A percentile compares a stretch with the other conserved stretches of the same genome.
phyloP scores from a whole-genome alignment of 305 asterid species.

The Solanum hybrid region DNA sequence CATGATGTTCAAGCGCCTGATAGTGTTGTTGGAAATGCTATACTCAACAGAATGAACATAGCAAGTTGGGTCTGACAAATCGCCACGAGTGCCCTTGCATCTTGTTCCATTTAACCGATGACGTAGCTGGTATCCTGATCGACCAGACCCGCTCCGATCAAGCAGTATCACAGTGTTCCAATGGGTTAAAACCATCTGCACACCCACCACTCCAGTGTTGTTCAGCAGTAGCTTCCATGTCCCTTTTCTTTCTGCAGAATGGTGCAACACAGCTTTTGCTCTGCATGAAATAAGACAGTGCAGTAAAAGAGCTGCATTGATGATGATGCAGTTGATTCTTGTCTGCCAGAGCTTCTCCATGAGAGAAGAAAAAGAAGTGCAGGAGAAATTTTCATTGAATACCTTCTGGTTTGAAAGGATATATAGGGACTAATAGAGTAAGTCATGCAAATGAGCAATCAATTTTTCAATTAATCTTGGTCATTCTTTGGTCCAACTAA shows the following conservation, averaged over 20 bases:
- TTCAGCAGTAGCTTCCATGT: slow-evolving; percentile 41
- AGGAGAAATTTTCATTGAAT: neutral
- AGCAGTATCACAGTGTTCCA: slow-evolving; percentile 42
- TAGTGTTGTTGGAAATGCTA: slow-evolving; percentile 22
- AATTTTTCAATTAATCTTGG: neutral
- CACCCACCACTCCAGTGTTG: slow-evolving; percentile 55
- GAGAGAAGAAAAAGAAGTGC: neutral
- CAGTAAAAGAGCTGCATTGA: neutral
- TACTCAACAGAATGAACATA: slow-evolving; percentile 64
- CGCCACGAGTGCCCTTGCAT: slow-evolving; percentile 15
- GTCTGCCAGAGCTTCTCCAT: neutral
- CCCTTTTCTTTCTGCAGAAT: slow-evolving; percentile 17
- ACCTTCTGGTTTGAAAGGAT: neutral
- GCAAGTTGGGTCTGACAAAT: slow-evolving; percentile 31
- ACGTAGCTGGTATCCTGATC: slow-evolving; percentile 25
- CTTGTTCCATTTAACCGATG: slow-evolving; percentile 22
- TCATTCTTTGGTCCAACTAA: neutral
- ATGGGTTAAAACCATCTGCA: slow-evolving; percentile 64
- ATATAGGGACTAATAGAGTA: neutral
- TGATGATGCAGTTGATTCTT: neutral
- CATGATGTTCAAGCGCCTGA: slow-evolving; percentile 35
- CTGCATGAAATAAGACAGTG: neutral
- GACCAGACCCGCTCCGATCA: slow-evolving; percentile 35
- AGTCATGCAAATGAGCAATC: neutral
- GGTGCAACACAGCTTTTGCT: neutral